Base-by-base conservation (phyloP, 2,329 filamentous ascomycete genomes). In the Albifimbria verrucaria region DNA sequence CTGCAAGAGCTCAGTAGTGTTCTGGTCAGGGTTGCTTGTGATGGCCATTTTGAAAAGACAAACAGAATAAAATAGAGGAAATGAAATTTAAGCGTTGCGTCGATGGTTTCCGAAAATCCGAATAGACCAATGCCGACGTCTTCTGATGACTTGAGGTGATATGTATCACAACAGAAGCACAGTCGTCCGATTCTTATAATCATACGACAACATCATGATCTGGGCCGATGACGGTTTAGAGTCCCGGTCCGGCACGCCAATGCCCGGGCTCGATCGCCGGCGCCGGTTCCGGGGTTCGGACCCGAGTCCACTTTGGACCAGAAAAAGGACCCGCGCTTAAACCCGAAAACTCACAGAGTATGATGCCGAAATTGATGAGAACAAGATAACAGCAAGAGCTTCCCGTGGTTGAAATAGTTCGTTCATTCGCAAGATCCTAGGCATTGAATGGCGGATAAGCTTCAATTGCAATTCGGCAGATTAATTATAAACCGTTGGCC, bases 1-100 rank as follows among this genome's bases (percentile, higher is more conserved):
- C 20, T 61, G 55, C 28, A 57, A 51, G 15, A 60, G 55, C 44
- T 47, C 20, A 18, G 23, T 24, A 26, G 23, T 21, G 21, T 21
- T 17, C 44, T 24, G 44, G 17, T 47, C 44, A 23, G 26, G 6
- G 23, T 24, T 21, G 24, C 20, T 24, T 21, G 32, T 6, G 32
- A 39, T 39, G 32, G 32, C 32, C 32, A 39, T 39, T n/a, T 39
- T 39, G 32, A 39, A 17, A 15, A 4, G 32, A 6, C 32, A n/a
- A 15, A 39, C 4, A 39, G 12, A 6, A n/a, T n/a, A n/a, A 7
- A 17, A 39, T 39, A 12, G 32, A n/a, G 32, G 32, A 15, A 6
- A 39, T 17, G 18, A 39, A 4, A n/a, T n/a, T 39, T 12, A n/a
- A 15, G 32, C 18, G 32, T 39, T 15, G 18, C 32, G 32, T 39